Evolutionary conservation across 495 filamentous ascomycete genomes (phyloP).

Genomic region (Daldinia concentrica): DNA sequence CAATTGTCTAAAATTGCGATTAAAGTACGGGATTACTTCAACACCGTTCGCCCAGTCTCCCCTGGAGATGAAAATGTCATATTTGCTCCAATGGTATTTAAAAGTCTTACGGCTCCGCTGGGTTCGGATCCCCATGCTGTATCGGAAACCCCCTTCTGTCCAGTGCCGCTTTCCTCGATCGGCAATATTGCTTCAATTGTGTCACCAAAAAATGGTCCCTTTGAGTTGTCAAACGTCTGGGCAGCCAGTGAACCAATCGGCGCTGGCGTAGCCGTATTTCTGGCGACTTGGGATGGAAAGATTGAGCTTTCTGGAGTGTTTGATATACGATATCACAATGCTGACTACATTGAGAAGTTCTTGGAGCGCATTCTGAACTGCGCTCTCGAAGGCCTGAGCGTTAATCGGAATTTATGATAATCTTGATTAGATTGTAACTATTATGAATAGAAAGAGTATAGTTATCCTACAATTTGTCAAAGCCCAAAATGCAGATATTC

Average conservation of each 20-base stretch:
- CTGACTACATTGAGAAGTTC: conserved; percentile 15
- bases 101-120: conserved; percentile 13
- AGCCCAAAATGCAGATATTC: background rate
- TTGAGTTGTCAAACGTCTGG: conserved; percentile 23
- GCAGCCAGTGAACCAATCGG: conserved; percentile 31
- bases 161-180: conserved; percentile 31
- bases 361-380: conserved; percentile 17
- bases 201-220: conserved; percentile 3
- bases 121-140: conserved; percentile 23
- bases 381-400: conserved; percentile 10
- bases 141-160: conserved; percentile 26
- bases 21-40: conserved; percentile 30
- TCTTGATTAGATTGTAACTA: background rate
- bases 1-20: conserved; percentile 7
- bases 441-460: background rate
- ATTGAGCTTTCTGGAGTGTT: conserved; percentile 31
- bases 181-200: conserved; percentile 29
- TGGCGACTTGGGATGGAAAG: conserved; percentile 32
- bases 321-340: conserved; percentile 30
- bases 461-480: background rate
- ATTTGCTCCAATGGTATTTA: conserved; percentile 25
- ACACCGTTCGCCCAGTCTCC: conserved; percentile 18
- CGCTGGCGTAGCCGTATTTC: conserved; percentile 26
- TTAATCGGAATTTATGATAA: background rate
- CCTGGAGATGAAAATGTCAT: conserved; percentile 18